Evolutionary conservation across 768 basidiomycete species (phyloP).

Genomic region (Boletus subparvulus): DNA sequence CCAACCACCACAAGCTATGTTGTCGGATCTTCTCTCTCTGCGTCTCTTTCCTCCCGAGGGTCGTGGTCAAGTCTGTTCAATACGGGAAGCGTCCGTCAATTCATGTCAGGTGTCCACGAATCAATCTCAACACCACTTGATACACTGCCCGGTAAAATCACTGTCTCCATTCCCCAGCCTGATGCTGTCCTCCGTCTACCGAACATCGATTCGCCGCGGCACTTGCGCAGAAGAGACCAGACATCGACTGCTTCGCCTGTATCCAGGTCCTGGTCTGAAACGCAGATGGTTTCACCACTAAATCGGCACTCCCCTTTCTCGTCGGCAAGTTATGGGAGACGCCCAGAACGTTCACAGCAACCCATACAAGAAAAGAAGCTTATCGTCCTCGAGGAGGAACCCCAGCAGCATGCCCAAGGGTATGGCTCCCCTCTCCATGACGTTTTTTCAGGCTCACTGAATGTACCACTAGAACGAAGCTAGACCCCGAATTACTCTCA

Average conservation of each 20-base stretch:
- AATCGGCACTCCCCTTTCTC: conserved; percentile 40
- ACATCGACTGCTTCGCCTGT: conserved; percentile 31
- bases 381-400: conserved; percentile 33
- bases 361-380: conserved; percentile 39
- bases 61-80: conserved; percentile 84
- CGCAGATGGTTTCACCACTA: conserved; percentile 30
- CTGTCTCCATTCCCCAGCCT: conserved; percentile 26
- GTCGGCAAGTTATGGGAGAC: conserved; percentile 40
- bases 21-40: conserved; percentile 41
- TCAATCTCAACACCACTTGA: conserved; percentile 42
- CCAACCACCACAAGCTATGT: conserved; percentile 40
- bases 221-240: conserved; percentile 29
- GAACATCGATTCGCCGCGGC: conserved; percentile 30
- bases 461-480: conserved; percentile 5
- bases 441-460: background rate
- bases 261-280: conserved; percentile 61
- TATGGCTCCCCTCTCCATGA: background rate
- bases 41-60: conserved; percentile 65
- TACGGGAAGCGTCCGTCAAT: conserved; percentile 62
- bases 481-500: conserved; percentile 34
- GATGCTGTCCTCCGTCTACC: conserved; percentile 21
- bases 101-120: conserved; percentile 63
- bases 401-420: conserved; percentile 12
- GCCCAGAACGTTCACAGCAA: conserved; percentile 43
- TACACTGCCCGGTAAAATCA: conserved; percentile 19